Base-by-base conservation (phyloP, 2,329 filamentous ascomycete genomes). In the Aureobasidium sp. region DNA sequence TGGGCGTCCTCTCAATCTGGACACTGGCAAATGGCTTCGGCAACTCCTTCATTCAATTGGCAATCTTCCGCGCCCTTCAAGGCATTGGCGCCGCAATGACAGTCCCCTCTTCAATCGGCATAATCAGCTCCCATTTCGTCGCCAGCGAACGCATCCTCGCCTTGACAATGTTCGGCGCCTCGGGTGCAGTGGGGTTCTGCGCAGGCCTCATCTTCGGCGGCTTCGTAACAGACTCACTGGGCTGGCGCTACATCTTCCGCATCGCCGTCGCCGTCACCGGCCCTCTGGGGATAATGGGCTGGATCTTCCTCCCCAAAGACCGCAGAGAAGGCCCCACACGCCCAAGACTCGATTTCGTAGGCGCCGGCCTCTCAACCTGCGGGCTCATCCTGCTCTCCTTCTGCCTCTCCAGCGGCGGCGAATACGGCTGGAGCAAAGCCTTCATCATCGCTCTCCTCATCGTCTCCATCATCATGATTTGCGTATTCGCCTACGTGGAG, bases 141-240 rank as follows among this genome's bases (percentile, higher is more conserved):
- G 69, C 52, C 54, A 77, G 5, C 74, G 77, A 0, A 60, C 76
- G 19, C 71, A 70, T 35, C 70, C 74, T 52, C 71, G 56, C 56
- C 2, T 38, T 58, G 27, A 50, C 56, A 8, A 55, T 53, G 34
- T 58, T 58, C 21, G 56, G 40, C 5, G 50, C 56, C 4, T 53
- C 55, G 6, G 56, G 56, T 19, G 56, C 74, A 0, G 61, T 79
- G 0, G 77, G 77, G 0, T 79, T 77, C 57, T 75, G 73, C 0
- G 59, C 77, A 7, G 77, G 77, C 0, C 62, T 80, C 0, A 71
- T 79, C 1, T 57, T 78, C 1, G 75, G 72, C 8, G 77, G 77
- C 11, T 61, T 79, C 1, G 62, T 79, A 11, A 65, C 73, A 5
- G 71, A 77, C 38, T 70, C 67, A 0, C 60, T 71, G 3, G 75